A percentile compares a stretch with the other conserved stretches of the same genome.
Evolutionary conservation across 352 stramenopile genomes (phyloP).

Genomic region (Pythium aristosporum): DNA sequence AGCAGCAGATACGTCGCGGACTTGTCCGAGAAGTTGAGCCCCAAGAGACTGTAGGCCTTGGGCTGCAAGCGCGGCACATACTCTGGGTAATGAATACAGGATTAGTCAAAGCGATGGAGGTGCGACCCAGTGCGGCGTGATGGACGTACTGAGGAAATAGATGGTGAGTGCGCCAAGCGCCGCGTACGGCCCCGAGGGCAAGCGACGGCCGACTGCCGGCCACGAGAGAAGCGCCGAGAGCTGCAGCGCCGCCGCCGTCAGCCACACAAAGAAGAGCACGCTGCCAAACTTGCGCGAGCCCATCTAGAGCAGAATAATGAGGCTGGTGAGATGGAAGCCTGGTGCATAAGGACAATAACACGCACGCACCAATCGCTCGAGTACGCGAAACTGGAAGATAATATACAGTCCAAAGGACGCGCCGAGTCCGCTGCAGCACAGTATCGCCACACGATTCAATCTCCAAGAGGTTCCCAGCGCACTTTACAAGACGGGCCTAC

Average conservation of each 20-base stretch:
- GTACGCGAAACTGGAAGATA: slow-evolving; percentile 83
- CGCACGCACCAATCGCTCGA: slow-evolving; percentile 59
- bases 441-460: not conserved
- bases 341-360: not conserved
- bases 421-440: slow-evolving; percentile 54
- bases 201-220: slow-evolving; percentile 35
- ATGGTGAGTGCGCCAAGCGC: slow-evolving; percentile 70
- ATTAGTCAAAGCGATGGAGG: too few relatives aligned
- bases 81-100: slow-evolving; percentile 28
- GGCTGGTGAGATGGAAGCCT: not conserved
- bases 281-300: slow-evolving; percentile 86
- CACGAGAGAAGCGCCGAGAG: slow-evolving; percentile 42
- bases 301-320: slow-evolving; percentile 38
- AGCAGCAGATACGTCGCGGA: slow-evolving; percentile 74
- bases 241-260: slow-evolving; percentile 49
- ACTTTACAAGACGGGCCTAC: not conserved
- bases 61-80: slow-evolving; percentile 78
- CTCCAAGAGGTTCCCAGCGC: not conserved
- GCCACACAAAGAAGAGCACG: slow-evolving; percentile 60
- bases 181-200: slow-evolving; percentile 69
- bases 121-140: not conserved
- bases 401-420: slow-evolving; percentile 81
- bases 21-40: slow-evolving; percentile 84
- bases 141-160: slow-evolving; percentile 76
- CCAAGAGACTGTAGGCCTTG: slow-evolving; percentile 53